Conservation (phyloP, 768 basidiomycete genomes). For the Coprinellus aureogranulatus region DNA sequence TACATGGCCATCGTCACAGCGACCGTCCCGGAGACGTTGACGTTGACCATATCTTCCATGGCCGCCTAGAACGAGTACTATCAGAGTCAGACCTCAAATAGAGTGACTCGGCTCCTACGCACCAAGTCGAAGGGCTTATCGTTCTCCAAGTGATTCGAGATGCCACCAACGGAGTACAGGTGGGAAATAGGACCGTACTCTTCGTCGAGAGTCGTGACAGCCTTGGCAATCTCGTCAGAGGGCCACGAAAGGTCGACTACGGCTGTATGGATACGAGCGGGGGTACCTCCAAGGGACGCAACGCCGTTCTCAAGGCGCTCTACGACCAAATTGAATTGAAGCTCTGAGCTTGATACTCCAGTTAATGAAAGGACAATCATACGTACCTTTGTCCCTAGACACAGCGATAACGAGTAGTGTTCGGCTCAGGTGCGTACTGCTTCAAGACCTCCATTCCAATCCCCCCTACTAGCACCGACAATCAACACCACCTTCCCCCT, state of each 20-base stretch:
- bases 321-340: neutral
- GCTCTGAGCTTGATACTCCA: neutral
- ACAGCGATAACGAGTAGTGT: conserved; percentile 27
- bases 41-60: conserved; percentile 26
- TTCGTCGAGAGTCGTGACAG: conserved; percentile 20
- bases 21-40: conserved; percentile 27
- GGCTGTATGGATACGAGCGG: conserved; percentile 20
- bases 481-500: conserved; percentile 25
- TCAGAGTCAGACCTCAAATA: neutral
- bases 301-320: conserved; percentile 18
- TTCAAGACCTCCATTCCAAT: conserved; percentile 28
- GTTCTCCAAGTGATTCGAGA: conserved; percentile 23
- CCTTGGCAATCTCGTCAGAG: conserved; percentile 18
- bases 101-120: conserved; percentile 3
- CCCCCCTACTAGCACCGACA: conserved; percentile 23
- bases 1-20: conserved; percentile 24
- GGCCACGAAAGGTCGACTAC: conserved; percentile 21
- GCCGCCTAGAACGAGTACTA: conserved; percentile 18
- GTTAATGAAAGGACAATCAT: neutral
- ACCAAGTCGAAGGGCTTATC: conserved; percentile 20
- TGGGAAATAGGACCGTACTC: conserved; percentile 30
- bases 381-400: conserved; percentile 23
- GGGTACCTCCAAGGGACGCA: conserved; percentile 19
- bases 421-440: conserved; percentile 23
- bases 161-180: conserved; percentile 28